Conservation (phyloP, 2,329 filamentous ascomycete species). For the Talaromyces sp. region DNA sequence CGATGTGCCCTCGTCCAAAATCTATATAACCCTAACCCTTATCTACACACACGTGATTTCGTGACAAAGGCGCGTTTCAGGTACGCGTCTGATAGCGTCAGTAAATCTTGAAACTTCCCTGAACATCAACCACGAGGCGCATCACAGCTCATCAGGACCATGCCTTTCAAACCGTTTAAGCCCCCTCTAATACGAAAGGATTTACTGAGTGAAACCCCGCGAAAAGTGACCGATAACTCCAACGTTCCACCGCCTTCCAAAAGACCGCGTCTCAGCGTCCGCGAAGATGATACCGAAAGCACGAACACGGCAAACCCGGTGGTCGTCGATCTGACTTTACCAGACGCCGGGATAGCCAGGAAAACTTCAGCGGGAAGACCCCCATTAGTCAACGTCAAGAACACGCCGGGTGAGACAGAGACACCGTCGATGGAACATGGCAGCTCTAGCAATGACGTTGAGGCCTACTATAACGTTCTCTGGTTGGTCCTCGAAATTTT, state of each 20-base stretch:
- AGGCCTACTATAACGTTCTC: constrained; percentile 47
- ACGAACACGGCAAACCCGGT: constrained; percentile 6
- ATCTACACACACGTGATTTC: background rate
- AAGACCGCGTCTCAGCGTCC: constrained; percentile 34
- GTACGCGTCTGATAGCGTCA: background rate
- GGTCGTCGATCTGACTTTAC: background rate
- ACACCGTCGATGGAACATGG: constrained; percentile 10
- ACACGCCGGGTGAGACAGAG: constrained; percentile 21
- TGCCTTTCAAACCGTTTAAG: constrained; percentile 48
- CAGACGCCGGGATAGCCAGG: constrained; percentile 14
- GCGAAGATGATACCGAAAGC: constrained; percentile 20
- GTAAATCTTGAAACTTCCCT: background rate
- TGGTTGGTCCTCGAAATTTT: constrained; percentile 35
- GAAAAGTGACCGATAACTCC: background rate
- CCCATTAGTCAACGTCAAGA: constrained; percentile 33
- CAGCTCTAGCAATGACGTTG: constrained; percentile 20
- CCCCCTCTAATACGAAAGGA: constrained; percentile 42
- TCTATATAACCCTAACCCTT: background rate
- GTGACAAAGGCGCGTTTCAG: constrained; percentile 1
- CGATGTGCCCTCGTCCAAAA: too few relatives aligned
- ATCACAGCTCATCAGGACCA: constrained; percentile 19
- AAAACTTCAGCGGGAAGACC: constrained; percentile 23
- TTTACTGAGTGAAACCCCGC: constrained; percentile 13
- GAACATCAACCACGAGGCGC: background rate
- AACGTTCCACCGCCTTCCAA: constrained; percentile 29